Evolutionary conservation across 2,329 filamentous ascomycete species (phyloP).

Genomic region (Aspergillus neoniger): DNA sequence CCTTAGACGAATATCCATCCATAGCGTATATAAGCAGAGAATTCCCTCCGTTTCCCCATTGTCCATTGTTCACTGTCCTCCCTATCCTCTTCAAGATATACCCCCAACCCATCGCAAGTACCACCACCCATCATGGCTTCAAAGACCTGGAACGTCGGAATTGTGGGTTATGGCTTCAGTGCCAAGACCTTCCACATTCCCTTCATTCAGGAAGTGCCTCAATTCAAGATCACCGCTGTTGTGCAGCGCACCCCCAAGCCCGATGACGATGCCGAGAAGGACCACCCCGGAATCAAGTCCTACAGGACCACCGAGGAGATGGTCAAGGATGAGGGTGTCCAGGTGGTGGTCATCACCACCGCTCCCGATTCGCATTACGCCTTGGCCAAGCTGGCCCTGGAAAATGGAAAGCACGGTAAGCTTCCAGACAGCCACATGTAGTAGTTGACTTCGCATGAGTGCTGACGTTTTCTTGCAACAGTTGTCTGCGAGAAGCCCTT

Average conservation of each 20-base stretch:
- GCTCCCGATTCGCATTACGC: conserved; percentile 71
- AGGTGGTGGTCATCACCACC: conserved; percentile 71
- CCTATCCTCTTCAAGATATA: neutral
- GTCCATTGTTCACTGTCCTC: neutral
- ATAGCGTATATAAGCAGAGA: conserved; percentile 11
- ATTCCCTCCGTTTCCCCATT: neutral
- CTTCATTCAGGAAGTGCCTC: conserved; percentile 65
- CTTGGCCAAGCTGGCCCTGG: conserved; percentile 65
- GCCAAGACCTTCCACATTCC: conserved; percentile 86
- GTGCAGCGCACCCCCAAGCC: conserved; percentile 71
- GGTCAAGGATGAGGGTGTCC: conserved; percentile 64
- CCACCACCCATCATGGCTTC: conserved; percentile 35
- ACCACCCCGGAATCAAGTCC: conserved; percentile 66
- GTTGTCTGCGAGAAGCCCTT: conserved; percentile 84
- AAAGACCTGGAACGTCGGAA: conserved; percentile 57
- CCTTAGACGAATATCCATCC: neutral
- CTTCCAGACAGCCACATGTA: neutral
- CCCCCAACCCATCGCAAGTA: conserved; percentile 24
- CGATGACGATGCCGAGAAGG: conserved; percentile 66
- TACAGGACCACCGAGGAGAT: conserved; percentile 65
- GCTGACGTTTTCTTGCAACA: conserved; percentile 18
- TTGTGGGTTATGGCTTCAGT: conserved; percentile 63
- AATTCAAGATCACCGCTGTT: conserved; percentile 70
- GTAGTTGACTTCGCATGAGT: neutral
- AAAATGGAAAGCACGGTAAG: conserved; percentile 67